Evolutionary conservation across 108 stramenopile species (phyloP).

Genomic region (Nannochloropsis gaditana): DNA sequence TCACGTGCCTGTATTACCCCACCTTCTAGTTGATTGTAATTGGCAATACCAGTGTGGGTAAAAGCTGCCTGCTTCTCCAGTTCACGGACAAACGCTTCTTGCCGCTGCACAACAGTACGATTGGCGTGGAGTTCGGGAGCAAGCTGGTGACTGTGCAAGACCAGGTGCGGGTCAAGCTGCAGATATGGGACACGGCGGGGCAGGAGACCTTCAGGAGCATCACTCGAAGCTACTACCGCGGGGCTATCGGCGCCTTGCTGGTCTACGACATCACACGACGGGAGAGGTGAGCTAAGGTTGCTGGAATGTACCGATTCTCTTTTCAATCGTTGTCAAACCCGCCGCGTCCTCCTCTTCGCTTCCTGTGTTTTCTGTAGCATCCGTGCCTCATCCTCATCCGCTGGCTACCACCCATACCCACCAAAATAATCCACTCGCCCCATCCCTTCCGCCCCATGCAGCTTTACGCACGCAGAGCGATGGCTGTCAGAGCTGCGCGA

Average conservation of each 20-base stretch:
- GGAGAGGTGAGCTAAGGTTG: slow-evolving; percentile 40
- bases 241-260: slow-evolving; percentile 48
- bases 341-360: too few relatives aligned
- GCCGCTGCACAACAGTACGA: slow-evolving; percentile 53
- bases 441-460: not conserved
- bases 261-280: slow-evolving; percentile 53
- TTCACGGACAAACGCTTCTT: slow-evolving; percentile 52
- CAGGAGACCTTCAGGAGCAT: slow-evolving; percentile 48
- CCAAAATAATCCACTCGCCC: too few relatives aligned
- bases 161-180: slow-evolving; percentile 35
- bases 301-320: not conserved
- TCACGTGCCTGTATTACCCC: not conserved
- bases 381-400: too few relatives aligned
- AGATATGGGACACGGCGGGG: slow-evolving; percentile 58
- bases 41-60: slow-evolving; percentile 43
- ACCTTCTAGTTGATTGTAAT: slow-evolving; percentile 23
- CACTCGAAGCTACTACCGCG: slow-evolving; percentile 46
- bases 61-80: slow-evolving; percentile 50
- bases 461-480: slow-evolving; percentile 21
- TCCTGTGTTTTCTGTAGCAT: too few relatives aligned
- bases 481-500: slow-evolving; percentile 47
- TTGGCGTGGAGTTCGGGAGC: slow-evolving; percentile 52
- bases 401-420: too few relatives aligned
- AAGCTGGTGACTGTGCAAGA: slow-evolving; percentile 35
- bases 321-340: too few relatives aligned